Evolutionary conservation across 2,329 filamentous ascomycete species (phyloP), one percentile per base, ranked within the genome.

Genomic region (Paecilomyces dactylethromorphus): DNA sequence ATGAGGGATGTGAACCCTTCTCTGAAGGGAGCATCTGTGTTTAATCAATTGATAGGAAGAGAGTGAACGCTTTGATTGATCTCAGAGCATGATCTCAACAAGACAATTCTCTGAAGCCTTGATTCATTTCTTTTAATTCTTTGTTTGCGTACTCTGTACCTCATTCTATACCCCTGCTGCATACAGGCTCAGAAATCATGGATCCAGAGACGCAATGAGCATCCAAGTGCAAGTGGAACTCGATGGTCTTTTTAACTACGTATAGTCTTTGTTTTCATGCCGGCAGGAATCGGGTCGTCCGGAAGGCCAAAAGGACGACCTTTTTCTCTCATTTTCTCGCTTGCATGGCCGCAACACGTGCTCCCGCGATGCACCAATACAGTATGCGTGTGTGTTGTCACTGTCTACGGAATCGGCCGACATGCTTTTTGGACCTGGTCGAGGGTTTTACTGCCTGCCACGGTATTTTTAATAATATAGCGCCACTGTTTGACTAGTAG

Each of bases 1-100:
- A 78, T 78, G 76, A 78, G 74, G 66, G 68, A 62, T 66, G 69
- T 73, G 69, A n/a, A 57, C 54, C 53, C n/a, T 45, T 18, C 39
- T 45, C 4, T 45, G 39, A n/a, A 45, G 39, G 33, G 18, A 55
- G 59, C 51, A 56, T 62, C 55, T 67, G 73, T 67, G 64, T 65
- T 64, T 60, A 60, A 59, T n/a, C 57, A 65, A 71, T 75, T 74
- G 75, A 78, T 78, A 78, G 76, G 76, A 78, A 78, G 76, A 78
- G 76, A 75, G 74, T 78, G 76, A 78, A 59, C 62, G 59, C 68
- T 74, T 69, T 66, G 59, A 21, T 55, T 56, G 62, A 33, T 67
- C 39, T 53, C 67, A 68, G 73, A 68, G 67, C 54, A 66, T 76
- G 74, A 76, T 76, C 73, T 76, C 60, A 73, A 64, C 60, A 68